These are phyloP conservation scores for Chytridium lagenaria DNA, from an alignment of 371 early-diverging fungal genomes.

Conservation along the genomic window DNA sequence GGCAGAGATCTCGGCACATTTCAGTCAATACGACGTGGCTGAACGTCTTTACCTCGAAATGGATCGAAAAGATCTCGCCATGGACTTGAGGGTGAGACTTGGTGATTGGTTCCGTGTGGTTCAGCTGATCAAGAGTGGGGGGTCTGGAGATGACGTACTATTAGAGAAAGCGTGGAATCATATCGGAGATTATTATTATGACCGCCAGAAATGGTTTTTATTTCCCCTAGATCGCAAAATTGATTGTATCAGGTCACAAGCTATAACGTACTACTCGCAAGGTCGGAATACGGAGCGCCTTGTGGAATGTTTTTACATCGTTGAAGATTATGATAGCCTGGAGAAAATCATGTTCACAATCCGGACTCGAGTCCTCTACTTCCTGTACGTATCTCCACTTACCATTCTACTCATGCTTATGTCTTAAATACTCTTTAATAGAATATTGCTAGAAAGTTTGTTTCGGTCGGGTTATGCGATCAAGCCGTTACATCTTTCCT, in stretches of 20 bases:
- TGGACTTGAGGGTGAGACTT: conserved; percentile 55
- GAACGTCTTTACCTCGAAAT: conserved; percentile 58
- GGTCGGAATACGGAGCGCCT: conserved; percentile 52
- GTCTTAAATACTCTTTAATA: conserved; percentile 23
- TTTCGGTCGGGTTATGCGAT: conserved; percentile 55
- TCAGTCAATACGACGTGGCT: conserved; percentile 51
- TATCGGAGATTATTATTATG: conserved; percentile 61
- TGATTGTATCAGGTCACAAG: conserved; percentile 59
- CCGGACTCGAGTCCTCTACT: conserved; percentile 50
- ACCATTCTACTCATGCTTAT: not conserved
- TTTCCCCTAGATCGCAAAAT: no score
- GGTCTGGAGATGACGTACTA: conserved; percentile 54
- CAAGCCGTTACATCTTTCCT: conserved; percentile 53
- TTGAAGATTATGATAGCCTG: conserved; percentile 56
- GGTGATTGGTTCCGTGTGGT: conserved; percentile 65
- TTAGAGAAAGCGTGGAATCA: conserved; percentile 59
- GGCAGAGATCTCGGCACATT: conserved; percentile 56
- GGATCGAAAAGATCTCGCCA: conserved; percentile 63
- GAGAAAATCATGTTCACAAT: conserved; percentile 45
- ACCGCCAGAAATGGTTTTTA: conserved; percentile 50
- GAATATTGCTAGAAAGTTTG: conserved; percentile 57
- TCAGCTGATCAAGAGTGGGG: conserved; percentile 57
- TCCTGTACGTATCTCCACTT: conserved; percentile 35
- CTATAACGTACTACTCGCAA: conserved; percentile 59
- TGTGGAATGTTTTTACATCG: conserved; percentile 56